phyloP scores from a whole-genome alignment of 331 rosid species.

The Quercus lobata region DNA sequence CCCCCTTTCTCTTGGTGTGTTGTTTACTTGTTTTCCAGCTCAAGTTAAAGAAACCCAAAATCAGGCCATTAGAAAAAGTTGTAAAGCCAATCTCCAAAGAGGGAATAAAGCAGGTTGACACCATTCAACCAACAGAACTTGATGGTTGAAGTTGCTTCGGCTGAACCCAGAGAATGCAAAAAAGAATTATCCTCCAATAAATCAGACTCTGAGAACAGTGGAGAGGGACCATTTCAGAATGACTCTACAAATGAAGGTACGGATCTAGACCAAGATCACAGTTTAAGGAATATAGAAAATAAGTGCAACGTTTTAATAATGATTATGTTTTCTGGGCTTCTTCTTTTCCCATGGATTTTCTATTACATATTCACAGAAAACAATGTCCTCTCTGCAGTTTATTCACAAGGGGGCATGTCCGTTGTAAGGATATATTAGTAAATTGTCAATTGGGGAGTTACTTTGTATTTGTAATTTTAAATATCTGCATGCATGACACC shows the following conservation, averaged over 20 bases:
- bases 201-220: slow-evolving; percentile 1
- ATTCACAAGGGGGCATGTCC: too few relatives aligned
- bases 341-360: neutral
- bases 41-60: slow-evolving; percentile 6
- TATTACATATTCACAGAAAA: too few relatives aligned
- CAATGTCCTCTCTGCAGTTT: too few relatives aligned
- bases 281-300: neutral
- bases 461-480: too few relatives aligned
- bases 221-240: neutral
- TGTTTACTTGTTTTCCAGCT: slow-evolving; percentile 18
- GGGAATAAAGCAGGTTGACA: neutral
- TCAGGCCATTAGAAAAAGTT: neutral
- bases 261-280: neutral
- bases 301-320: neutral
- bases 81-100: slow-evolving; percentile 12
- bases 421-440: too few relatives aligned
- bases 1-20: neutral
- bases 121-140: neutral
- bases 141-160: too few relatives aligned
- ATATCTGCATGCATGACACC: too few relatives aligned
- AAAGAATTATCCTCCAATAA: slow-evolving; percentile 3
- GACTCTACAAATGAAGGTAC: slow-evolving; percentile 32
- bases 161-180: too few relatives aligned
- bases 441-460: too few relatives aligned
- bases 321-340: neutral